phyloP scores from a whole-genome alignment of 257 asterid species.

The Plantago major region DNA sequence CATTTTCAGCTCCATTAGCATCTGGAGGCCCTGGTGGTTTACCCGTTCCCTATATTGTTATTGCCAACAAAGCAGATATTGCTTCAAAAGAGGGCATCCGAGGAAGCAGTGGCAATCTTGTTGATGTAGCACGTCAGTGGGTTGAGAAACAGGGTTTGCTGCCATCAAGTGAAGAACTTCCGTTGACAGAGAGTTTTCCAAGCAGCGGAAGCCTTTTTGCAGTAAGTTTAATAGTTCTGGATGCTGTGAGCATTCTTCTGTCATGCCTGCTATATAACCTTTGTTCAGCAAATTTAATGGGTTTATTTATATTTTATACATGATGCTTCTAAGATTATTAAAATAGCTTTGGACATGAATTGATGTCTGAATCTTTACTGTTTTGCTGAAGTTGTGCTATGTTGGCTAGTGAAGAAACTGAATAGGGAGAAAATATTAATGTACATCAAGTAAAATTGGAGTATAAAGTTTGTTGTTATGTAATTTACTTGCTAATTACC shows the following conservation, averaged over 20 bases:
- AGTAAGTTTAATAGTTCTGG: constrained; percentile 43
- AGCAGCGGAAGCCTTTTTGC: constrained; percentile 80
- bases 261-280: background rate
- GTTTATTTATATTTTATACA: background rate
- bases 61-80: constrained; percentile 90
- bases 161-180: constrained; percentile 85
- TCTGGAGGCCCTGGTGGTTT: constrained; percentile 97
- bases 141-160: constrained; percentile 97
- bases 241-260: background rate
- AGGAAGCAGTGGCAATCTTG: constrained; percentile 95
- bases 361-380: too few species aligned
- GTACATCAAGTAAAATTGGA: background rate
- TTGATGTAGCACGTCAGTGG: constrained; percentile 96
- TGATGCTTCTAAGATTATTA: background rate
- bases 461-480: background rate
- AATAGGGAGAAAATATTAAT: background rate
- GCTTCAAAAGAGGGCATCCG: constrained; percentile 62
- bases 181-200: constrained; percentile 82
- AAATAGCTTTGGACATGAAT: too few species aligned
- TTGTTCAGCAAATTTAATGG: background rate
- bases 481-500: background rate
- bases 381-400: too few species aligned
- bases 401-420: background rate
- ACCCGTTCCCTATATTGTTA: constrained; percentile 87
- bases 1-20: constrained; percentile 93